Evolutionary conservation across 192 early-diverging fungal genomes (phyloP).

Genomic region (Paraglomus brasilianum): DNA sequence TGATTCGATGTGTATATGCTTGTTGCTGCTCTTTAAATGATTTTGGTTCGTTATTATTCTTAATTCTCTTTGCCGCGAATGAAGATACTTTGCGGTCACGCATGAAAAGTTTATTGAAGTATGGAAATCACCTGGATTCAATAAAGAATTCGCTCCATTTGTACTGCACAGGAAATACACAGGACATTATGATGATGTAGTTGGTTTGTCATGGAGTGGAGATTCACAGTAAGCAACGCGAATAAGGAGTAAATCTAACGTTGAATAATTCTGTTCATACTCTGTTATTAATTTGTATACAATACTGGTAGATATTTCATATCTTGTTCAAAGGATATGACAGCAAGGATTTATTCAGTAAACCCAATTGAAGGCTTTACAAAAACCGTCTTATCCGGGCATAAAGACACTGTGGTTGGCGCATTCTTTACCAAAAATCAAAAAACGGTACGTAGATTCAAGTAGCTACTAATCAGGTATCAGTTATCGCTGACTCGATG

Average conservation of each 20-base stretch:
- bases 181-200: conserved; percentile 87
- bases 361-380: conserved; percentile 72
- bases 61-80: neutral
- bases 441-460: conserved; percentile 38
- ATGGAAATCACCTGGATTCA: conserved; percentile 91
- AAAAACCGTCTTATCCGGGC: conserved; percentile 78
- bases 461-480: neutral
- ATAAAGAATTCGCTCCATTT: conserved; percentile 91
- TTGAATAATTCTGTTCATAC: neutral
- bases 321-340: conserved; percentile 80
- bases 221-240: conserved; percentile 68
- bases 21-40: neutral
- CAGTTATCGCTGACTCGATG: neutral
- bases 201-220: conserved; percentile 77
- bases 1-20: neutral
- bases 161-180: conserved; percentile 75
- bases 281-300: neutral
- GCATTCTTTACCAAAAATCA: conserved; percentile 76
- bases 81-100: conserved; percentile 78
- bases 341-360: conserved; percentile 67
- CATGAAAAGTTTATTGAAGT: conserved; percentile 83
- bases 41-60: neutral
- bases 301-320: conserved; percentile 44
- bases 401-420: conserved; percentile 78
- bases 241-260: neutral